phyloP scores from a whole-genome alignment of 768 basidiomycete genomes.

The Pisolithus marmoratus region DNA sequence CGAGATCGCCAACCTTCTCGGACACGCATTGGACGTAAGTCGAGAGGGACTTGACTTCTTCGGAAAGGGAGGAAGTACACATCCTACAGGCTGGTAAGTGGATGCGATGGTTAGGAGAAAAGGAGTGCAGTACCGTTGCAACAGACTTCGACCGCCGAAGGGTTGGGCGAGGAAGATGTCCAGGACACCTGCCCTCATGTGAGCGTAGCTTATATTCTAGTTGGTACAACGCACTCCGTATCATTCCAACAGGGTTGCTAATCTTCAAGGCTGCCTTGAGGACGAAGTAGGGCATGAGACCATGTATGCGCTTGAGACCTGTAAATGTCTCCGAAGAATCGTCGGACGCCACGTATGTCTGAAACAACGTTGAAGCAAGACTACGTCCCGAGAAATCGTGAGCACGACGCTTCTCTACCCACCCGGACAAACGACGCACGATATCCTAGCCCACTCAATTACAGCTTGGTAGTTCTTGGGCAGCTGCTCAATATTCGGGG shows the following conservation, averaged over 20 bases:
- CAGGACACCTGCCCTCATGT: constrained; percentile 46
- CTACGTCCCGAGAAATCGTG: constrained; percentile 36
- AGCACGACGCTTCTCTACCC: neutral
- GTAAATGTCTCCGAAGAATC: constrained; percentile 86
- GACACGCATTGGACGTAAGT: constrained; percentile 86
- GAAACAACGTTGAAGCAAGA: constrained; percentile 93
- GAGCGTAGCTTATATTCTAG: constrained; percentile 1
- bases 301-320: constrained; percentile 86
- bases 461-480: constrained; percentile 86
- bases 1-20: constrained; percentile 82
- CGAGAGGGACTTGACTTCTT: constrained; percentile 80
- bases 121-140: constrained; percentile 62
- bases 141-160: constrained; percentile 86
- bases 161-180: constrained; percentile 97
- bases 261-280: constrained; percentile 88
- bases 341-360: constrained; percentile 90
- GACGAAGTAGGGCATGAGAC: constrained; percentile 96
- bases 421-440: constrained; percentile 49
- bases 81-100: constrained; percentile 48
- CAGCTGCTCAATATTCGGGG: constrained; percentile 67
- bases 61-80: constrained; percentile 89
- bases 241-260: constrained; percentile 95
- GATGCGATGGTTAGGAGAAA: neutral
- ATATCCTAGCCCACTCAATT: constrained; percentile 94
- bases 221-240: constrained; percentile 54